Percentiles rank a stretch among this genome's conserved stretches.
These are phyloP conservation scores for Microcyclospora pomicola DNA, from an alignment of 2,329 filamentous ascomycete genomes.

Conservation along the genomic window DNA sequence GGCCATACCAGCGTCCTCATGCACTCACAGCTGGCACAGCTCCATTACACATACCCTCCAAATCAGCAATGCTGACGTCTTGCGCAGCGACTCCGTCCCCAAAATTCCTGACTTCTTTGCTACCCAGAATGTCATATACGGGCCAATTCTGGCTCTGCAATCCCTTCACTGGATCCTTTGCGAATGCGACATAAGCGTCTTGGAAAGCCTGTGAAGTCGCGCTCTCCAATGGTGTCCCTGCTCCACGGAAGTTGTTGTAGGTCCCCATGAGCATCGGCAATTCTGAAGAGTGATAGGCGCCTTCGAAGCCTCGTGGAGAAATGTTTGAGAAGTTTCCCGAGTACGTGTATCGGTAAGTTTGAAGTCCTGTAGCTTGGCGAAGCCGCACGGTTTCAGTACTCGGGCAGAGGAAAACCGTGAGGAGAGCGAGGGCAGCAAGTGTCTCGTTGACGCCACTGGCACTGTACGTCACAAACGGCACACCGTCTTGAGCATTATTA, in stretches of 20 bases:
- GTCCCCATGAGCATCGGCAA: slow-evolving; percentile 29
- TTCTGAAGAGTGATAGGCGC: slow-evolving; percentile 30
- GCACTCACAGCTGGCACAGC: not conserved
- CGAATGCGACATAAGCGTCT: slow-evolving; percentile 23
- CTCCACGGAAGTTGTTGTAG: slow-evolving; percentile 10
- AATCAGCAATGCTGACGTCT: slow-evolving; percentile 12
- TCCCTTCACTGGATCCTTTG: slow-evolving; percentile 20
- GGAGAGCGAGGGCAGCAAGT: slow-evolving; percentile 4
- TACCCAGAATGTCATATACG: slow-evolving; percentile 10
- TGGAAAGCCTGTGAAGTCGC: slow-evolving; percentile 20
- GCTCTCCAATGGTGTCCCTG: slow-evolving; percentile 12
- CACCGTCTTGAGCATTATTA: slow-evolving; percentile 24
- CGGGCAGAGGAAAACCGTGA: slow-evolving; percentile 17
- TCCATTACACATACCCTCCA: slow-evolving; percentile 14
- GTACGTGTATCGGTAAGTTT: slow-evolving; percentile 29
- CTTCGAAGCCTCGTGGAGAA: slow-evolving; percentile 26
- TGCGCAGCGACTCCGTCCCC: slow-evolving; percentile 15
- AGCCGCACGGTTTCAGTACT: slow-evolving; percentile 17
- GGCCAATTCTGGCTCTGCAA: slow-evolving; percentile 12
- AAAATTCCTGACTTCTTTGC: slow-evolving; percentile 13
- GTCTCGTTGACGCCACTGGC: slow-evolving; percentile 16
- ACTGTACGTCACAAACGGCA: slow-evolving; percentile 22
- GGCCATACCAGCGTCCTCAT: too few species aligned
- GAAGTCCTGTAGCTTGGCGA: slow-evolving; percentile 15
- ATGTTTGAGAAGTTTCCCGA: slow-evolving; percentile 28